Base-by-base conservation (phyloP, 2,329 filamentous ascomycete species). In the Fusarium burgessii region DNA sequence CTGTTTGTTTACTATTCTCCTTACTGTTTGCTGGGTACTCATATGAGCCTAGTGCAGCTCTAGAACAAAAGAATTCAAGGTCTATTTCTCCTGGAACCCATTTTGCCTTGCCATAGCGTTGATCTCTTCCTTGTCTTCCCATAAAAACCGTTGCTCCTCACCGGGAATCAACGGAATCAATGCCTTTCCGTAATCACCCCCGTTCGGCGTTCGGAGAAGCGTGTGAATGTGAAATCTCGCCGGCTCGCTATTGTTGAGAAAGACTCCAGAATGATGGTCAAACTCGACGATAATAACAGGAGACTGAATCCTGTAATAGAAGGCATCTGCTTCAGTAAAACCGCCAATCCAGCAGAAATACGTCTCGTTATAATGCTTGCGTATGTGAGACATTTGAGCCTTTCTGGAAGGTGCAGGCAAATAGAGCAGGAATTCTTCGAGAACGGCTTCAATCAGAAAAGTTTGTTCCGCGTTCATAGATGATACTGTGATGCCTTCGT, bases 321-420 rank as follows among this genome's bases (percentile, higher is more conserved):
- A 95, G 0, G 92, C 83, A 77, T 94, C 92, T 14, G 36, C 2
- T 6, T 46, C 25, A 6, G 7, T 23, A 70, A 83, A 92, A 0
- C 88, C 89, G 13, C 93, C 93, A 57, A 95, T 94, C 92, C 93
- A 95, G 78, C 87, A 88, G 77, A 93, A 95, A 76, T 93, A 92
- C 17, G 92, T 95, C 83, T 94, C 91, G 25, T 81, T 73, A 62
- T 91, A 88, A 77, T 87, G 86, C 6, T 78, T 76, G 55, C 84
- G 82, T 54, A 90, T 85, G 46, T 90, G 84, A 5, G 82, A 79
- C 4, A 58, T 27, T 4, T 20, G 9, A 2, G 40, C 40, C 11
- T 23, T 18, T 4, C 90, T 84, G 1, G 91, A 85, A n/a, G n/a
- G n/a, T n/a, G n/a, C n/a, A n/a, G 92, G 92, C 1, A 93, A 86